Evolutionary conservation across 805 yeast species (phyloP).

Genomic region (Lipomyces chichibuensis): DNA sequence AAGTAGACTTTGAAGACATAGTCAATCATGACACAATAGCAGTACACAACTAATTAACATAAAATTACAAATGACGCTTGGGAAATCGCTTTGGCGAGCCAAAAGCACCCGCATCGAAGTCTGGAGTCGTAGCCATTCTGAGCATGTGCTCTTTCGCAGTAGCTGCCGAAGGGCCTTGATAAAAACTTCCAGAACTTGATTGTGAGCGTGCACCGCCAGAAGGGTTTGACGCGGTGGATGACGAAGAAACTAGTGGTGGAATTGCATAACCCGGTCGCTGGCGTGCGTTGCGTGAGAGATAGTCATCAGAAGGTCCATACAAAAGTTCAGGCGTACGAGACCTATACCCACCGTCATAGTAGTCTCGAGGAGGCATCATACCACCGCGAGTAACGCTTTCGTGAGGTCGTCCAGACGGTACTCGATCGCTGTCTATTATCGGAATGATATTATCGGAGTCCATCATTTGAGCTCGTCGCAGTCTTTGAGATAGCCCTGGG

Average conservation of each 20-base stretch:
- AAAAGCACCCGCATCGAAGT: slow-evolving; percentile 6
- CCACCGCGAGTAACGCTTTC: neutral
- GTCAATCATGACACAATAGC: neutral
- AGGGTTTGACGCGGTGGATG: neutral
- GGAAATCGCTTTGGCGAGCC: slow-evolving; percentile 7
- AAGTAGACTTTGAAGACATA: neutral
- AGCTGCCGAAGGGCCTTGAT: neutral
- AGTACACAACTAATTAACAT: neutral
- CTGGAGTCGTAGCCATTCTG: slow-evolving; percentile 14
- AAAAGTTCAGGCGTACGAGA: slow-evolving; percentile 1
- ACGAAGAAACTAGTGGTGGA: slow-evolving; percentile 10
- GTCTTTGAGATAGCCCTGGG: neutral
- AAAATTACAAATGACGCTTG: slow-evolving; percentile 1
- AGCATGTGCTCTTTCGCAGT: neutral
- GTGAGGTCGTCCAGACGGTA: neutral
- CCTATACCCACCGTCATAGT: slow-evolving; percentile 1
- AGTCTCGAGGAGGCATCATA: slow-evolving; percentile 6
- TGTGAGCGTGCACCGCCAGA: slow-evolving; percentile 7
- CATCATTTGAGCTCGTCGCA: slow-evolving; percentile 12
- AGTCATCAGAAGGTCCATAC: slow-evolving; percentile 5
- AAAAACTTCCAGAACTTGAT: neutral
- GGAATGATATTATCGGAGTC: slow-evolving; percentile 5
- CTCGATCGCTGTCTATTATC: slow-evolving; percentile 6
- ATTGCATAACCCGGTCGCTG: slow-evolving; percentile 10
- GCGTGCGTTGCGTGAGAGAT: slow-evolving; percentile 6